Evolutionary conservation across 331 rosid genomes (phyloP), one percentile per base, ranked within the genome.

Genomic region (Malus hybrid): DNA sequence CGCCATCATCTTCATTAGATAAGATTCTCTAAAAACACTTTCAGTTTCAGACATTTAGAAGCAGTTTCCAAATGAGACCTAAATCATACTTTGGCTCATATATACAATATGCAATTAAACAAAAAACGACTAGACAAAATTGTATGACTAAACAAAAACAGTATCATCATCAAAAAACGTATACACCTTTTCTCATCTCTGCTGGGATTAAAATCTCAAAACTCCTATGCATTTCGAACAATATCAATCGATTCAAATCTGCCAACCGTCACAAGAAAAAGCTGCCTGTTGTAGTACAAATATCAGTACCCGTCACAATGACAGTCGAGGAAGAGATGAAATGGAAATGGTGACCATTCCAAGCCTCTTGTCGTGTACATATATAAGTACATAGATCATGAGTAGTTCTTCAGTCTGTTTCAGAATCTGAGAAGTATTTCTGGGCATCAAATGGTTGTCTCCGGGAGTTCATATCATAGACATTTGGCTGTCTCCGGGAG

Each of bases 371-470:
- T 27, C 61, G n/a, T 24, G 9, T 5, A 34, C 24, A 66, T 65
- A 66, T 24, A 67, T 56, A 24, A 20, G 73, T 64, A 1, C 52
- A n/a, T 36, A 28, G 14, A 68, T 2, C 74, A 56, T 57, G 4
- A 7, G 74, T 5, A 32, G 46, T 11, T 73, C 55, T 76, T 83
- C 77, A 80, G 54, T 79, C 75, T 48, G 80, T 79, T 62, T 85
- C 96, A 24, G 76, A 77, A 66, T 79, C 83, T 29, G 91, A 76
- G 59, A 94, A 83, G 81, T 92, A 92, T 79, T 90, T 80, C 62
- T 88, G 88, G 4, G 90, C 80, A 65, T 89, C 88, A 70, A 88
- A 81, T 33, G 72, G 86, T 68, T 84, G 88, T 79, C 82, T 85
- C 78, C 85, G 71, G 14, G 82, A 50, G 67, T 79, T 81, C 2